Evolutionary conservation across 257 asterid genomes (phyloP).

Genomic region (Fraxinus cuspidata): DNA sequence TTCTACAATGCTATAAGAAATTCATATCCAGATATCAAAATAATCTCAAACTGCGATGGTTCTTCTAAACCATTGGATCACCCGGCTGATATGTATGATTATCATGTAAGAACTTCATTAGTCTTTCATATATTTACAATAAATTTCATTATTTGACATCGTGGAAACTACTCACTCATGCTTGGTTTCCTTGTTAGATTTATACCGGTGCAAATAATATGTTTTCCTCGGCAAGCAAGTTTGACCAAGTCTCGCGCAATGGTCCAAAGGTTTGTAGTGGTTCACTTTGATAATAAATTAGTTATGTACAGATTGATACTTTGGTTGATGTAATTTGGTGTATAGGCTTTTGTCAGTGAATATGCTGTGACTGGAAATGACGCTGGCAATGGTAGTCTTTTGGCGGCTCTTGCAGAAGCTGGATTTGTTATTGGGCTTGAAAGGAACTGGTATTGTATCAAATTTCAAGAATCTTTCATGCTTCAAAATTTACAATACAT

Average conservation of each 20-base stretch:
- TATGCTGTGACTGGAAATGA: conserved; percentile 87
- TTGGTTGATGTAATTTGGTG: conserved; percentile 1
- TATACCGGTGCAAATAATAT: conserved; percentile 60
- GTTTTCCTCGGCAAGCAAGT: conserved; percentile 50
- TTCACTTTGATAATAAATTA: conserved; percentile 14
- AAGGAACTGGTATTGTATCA: conserved; percentile 65
- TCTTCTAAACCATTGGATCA: conserved; percentile 72
- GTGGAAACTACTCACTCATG: not conserved
- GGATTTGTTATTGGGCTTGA: conserved; percentile 88
- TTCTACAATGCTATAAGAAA: conserved; percentile 67
- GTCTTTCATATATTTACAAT: conserved; percentile 11
- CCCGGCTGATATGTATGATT: conserved; percentile 90
- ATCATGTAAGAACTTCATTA: conserved; percentile 58
- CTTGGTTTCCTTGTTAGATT: conserved; percentile 47
- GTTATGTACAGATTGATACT: conserved; percentile 17
- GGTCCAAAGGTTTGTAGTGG: conserved; percentile 81
- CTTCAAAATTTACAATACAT: not conserved
- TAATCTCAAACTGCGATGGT: conserved; percentile 90
- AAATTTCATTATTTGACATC: not conserved
- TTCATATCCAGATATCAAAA: conserved; percentile 72
- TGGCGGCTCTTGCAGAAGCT: conserved; percentile 92
- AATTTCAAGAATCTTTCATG: not conserved
- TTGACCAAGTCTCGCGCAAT: conserved; percentile 57
- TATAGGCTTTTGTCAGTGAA: conserved; percentile 97
- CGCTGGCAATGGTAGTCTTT: conserved; percentile 85